Base-by-base conservation (phyloP, 2,329 filamentous ascomycete species). In the Arthrobotrys entomopaga region DNA sequence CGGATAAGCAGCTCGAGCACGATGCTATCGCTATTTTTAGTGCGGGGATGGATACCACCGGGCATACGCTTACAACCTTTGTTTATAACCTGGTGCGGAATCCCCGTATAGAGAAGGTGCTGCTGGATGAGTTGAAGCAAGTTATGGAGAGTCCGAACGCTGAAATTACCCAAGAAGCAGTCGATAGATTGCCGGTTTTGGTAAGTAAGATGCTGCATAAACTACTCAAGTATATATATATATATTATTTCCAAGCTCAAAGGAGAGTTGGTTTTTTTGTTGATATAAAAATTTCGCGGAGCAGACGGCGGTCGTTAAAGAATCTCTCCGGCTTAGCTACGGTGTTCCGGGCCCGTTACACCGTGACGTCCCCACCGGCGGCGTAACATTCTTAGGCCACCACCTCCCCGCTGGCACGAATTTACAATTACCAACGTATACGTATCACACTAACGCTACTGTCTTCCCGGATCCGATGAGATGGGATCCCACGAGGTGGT, bases 391-490 rank as follows among this genome's bases (percentile, higher is more conserved):
- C 24, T 7, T 59, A 7, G 60, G 67, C 19, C 15, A 56, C 24
- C 22, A 38, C 34, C 20, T 71, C 11, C 65, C 65, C 1, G 34
- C 57, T 10, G 58, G 42, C 1, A 71, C 58, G 15, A 58, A 34
- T 22, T 24, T 46, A 26, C 2, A 22, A n/a, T 52, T 50, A 8
- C 59, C 67, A 2, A 40, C 48, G 0, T 72, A 60, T 24, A 20
- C 60, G 19, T 72, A 72, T 46, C 67, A 72, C 43, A 65, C 22
- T 2, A 52, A 65, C 20, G 60, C 67, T 1, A 29, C 16, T 6
- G n/a, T 65, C 20, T 72, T 72, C 34, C 67, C 59, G n/a, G 60
- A 72, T 8, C 67, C 67, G 1, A 20, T 60, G 6, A 56, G n/a
- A 22, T 72, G 61, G 49, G 54, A 72, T 5, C 67, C 67, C 15